phyloP scores from a whole-genome alignment of 1,284 basidiomycete species.

The Phellinidium pouzarii region DNA sequence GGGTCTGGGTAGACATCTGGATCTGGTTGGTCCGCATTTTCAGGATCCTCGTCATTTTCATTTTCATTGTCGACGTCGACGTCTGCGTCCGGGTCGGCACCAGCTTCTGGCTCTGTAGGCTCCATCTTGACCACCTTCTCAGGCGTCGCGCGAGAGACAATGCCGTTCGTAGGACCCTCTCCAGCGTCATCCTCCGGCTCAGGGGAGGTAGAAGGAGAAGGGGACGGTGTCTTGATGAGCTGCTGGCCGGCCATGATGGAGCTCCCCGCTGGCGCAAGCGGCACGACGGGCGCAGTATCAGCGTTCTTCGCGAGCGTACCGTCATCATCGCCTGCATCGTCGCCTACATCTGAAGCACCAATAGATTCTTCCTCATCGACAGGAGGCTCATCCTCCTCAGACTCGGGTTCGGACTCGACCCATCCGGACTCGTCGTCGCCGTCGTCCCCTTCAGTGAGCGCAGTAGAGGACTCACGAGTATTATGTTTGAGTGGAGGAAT shows the following conservation, averaged over 20 bases:
- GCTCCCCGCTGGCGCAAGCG: slow-evolving; percentile 36
- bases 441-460: slow-evolving; percentile 28
- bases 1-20: slow-evolving; percentile 32
- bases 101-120: slow-evolving; percentile 23
- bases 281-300: slow-evolving; percentile 36
- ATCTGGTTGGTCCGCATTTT: slow-evolving; percentile 25
- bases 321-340: slow-evolving; percentile 20
- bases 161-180: slow-evolving; percentile 4
- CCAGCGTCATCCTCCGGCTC: slow-evolving; percentile 22
- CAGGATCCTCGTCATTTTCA: slow-evolving; percentile 26
- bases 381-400: slow-evolving; percentile 26
- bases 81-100: slow-evolving; percentile 21
- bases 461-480: slow-evolving; percentile 19
- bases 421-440: slow-evolving; percentile 4
- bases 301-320: slow-evolving; percentile 28
- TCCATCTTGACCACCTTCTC: slow-evolving; percentile 27
- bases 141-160: slow-evolving; percentile 1
- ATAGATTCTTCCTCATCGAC: slow-evolving; percentile 13
- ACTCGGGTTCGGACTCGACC: slow-evolving; percentile 25
- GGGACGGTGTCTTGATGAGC: slow-evolving; percentile 35
- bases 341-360: slow-evolving; percentile 17
- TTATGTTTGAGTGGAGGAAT: slow-evolving; percentile 1
- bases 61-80: slow-evolving; percentile 22
- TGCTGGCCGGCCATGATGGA: slow-evolving; percentile 47
- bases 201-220: slow-evolving; percentile 39